Base-by-base conservation (phyloP, 805 yeast genomes). In the Naumovozyma dairenensis region DNA sequence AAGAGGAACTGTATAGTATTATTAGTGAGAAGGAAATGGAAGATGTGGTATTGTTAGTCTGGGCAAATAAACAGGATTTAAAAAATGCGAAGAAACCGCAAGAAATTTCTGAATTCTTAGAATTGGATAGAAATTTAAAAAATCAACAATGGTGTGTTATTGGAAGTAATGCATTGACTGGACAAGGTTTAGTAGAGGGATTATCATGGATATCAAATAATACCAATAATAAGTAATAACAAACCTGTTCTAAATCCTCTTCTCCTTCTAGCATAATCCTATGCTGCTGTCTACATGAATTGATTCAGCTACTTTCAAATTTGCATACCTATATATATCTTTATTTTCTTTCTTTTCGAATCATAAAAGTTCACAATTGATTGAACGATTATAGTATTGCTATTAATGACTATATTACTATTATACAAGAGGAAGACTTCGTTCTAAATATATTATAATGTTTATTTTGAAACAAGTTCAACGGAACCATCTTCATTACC, bases 21-120 rank as follows among this genome's bases (percentile, higher is more conserved):
- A 72, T 86, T 40, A 71, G 74, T 46, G 96, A 86, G 59, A 76
- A 83, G 42, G 94, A 85, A 55, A 78, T 85, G 72, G 72, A 76
- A 47, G 77, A 78, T 40, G 86, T 89, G 44, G 67, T 82, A 40
- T 60, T 86, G 52, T 68, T 85, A 43, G 89, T 86, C 5, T 75
- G 85, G 64, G 96, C 95, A 37, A 86, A 86, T 61, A 83, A 83
- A 57, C 94, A 83, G 59, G 94, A 83, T 61, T 63, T 80, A 43
- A 71, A 72, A 12, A 73, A 71, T 25, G 77, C 89, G 30, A 63
- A 78, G 62, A 78, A 72, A 50, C 89, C 94, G 33, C 77, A 77
- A 55, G 89, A 86, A 51, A 65, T 86, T 42, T 81, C 86, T 36
- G 82, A 81, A 46, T 65, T 66, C 43, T 70, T 86, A 40, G 75